Base-by-base conservation (phyloP, 768 basidiomycete genomes). In the Russula abietina region DNA sequence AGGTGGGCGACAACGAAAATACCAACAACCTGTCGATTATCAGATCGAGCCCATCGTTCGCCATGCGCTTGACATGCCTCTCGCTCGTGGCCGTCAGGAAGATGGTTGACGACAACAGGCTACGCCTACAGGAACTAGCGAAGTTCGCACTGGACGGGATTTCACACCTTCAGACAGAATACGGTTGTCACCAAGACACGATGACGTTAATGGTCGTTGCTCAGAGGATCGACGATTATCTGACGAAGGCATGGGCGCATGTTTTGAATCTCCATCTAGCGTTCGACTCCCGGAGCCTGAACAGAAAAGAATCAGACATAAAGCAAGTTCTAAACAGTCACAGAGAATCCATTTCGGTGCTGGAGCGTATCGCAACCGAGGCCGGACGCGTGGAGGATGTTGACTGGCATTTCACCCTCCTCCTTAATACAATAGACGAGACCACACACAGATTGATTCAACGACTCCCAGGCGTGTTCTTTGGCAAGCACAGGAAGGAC, bases 391-490 rank as follows among this genome's bases (percentile, higher is more conserved):
- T 46, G n/a, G 22, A 46, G 22, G 12, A 14, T 1, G 46, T 48
- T 7, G 46, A 48, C 46, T 24, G 46, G 46, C n/a, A n/a, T 17
- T 51, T 56, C 10, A 51, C 48, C 32, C 7, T 56, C 36, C 32
- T 56, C 24, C 61, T 51, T 14, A 43, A 61, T 9, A 41, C 33
- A 0, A 33, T 56, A 49, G 61, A 62, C 32, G 46, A 50, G 1
- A 24, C 28, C 7, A 61, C 60, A 12, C 24, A 50, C 30, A 4
- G 14, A 3, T 32, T 62, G 49, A 57, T 49, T 9, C 61, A 28
- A n/a, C 55, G 33, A 12, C 61, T 62, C 11, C 61, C 61, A 41
- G 55, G 60, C 5, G n/a, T 61, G 39, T 50, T 16, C 32, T 61
- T 61, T 22, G 16, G 32, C 48, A 19, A 41, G 28, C 9, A n/a